phyloP scores from a whole-genome alignment of 345 rosid species.

The Garcia nutans region DNA sequence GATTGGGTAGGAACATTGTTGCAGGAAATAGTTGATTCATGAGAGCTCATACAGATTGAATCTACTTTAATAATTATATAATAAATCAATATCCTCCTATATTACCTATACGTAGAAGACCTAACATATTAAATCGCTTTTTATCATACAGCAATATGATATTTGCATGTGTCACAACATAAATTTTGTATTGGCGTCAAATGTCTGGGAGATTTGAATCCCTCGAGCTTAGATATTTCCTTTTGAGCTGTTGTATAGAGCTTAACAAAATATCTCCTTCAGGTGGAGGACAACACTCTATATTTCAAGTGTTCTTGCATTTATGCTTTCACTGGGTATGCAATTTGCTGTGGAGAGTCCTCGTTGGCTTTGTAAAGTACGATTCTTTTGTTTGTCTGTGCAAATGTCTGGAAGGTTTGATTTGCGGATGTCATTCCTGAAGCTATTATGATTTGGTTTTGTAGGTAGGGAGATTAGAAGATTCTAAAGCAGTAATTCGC shows the following conservation, averaged over 20 bases:
- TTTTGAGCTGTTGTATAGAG: not conserved
- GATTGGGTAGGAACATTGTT: not conserved
- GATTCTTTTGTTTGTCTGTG: slow-evolving; percentile 11
- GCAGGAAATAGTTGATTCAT: not conserved
- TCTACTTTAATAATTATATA: not conserved
- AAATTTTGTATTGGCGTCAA: not conserved
- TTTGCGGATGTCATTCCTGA: slow-evolving; percentile 19
- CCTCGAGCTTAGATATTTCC: not conserved
- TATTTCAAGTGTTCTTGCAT: slow-evolving; percentile 59
- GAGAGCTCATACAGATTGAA: not conserved
- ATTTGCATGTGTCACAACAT: not conserved
- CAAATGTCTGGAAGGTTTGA: slow-evolving; percentile 4
- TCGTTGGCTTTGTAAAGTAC: slow-evolving; percentile 81
- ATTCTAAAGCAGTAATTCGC: slow-evolving; percentile 52
- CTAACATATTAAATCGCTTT: not conserved
- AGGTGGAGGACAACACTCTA: slow-evolving; percentile 85
- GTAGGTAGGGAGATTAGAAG: slow-evolving; percentile 59
- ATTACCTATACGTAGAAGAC: not conserved
- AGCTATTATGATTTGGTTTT: slow-evolving; percentile 10
- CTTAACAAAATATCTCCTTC: slow-evolving; percentile 24
- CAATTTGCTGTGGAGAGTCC: slow-evolving; percentile 86
- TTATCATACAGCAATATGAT: not conserved
- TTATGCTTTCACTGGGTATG: slow-evolving; percentile 61
- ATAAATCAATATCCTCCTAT: not conserved
- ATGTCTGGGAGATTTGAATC: not conserved